phyloP scores from a whole-genome alignment of 2,329 filamentous ascomycete species.

The Thyridium curvatum region DNA sequence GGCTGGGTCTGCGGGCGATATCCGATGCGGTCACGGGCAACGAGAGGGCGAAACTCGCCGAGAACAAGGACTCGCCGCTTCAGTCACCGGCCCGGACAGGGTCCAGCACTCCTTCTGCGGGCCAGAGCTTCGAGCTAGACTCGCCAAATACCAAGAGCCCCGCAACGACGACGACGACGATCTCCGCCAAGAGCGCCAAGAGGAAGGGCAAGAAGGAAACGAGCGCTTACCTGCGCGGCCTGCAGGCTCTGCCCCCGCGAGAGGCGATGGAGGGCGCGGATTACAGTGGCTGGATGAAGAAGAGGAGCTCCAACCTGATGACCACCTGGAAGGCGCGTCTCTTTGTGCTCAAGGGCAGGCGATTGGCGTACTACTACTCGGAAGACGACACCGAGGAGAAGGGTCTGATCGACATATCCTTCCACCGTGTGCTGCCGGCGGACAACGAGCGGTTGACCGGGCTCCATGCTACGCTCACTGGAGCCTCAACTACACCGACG shows the following conservation, averaged over 20 bases:
- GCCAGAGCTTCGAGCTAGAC: slow-evolving; percentile 71
- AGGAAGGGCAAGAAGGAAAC: slow-evolving; percentile 90
- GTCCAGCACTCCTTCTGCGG: slow-evolving; percentile 62
- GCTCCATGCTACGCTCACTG: slow-evolving; percentile 85
- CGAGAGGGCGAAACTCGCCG: slow-evolving; percentile 45
- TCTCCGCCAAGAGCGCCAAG: slow-evolving; percentile 39
- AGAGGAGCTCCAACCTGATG: slow-evolving; percentile 93
- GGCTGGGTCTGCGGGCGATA: slow-evolving; percentile 72
- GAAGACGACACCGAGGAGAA: slow-evolving; percentile 90
- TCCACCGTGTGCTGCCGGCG: slow-evolving; percentile 91
- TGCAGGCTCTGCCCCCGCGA: slow-evolving; percentile 72
- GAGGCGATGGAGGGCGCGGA: slow-evolving; percentile 84
- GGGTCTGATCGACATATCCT: slow-evolving; percentile 94
- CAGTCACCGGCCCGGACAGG: slow-evolving; percentile 69
- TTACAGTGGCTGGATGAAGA: slow-evolving; percentile 99
- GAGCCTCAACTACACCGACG: slow-evolving; percentile 66
- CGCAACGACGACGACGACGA: slow-evolving; percentile 38
- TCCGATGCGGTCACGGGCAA: slow-evolving; percentile 64
- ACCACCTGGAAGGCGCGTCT: slow-evolving; percentile 95
- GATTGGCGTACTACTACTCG: slow-evolving; percentile 92
- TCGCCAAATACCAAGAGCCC: slow-evolving; percentile 61
- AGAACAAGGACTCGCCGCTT: slow-evolving; percentile 44
- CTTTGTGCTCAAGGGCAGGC: slow-evolving; percentile 88
- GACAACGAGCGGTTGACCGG: slow-evolving; percentile 87
- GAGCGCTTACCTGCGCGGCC: slow-evolving; percentile 83